Evolutionary conservation across 257 asterid genomes (phyloP), one percentile per base, ranked within the genome.

Genomic region (Coffea eugenioides): DNA sequence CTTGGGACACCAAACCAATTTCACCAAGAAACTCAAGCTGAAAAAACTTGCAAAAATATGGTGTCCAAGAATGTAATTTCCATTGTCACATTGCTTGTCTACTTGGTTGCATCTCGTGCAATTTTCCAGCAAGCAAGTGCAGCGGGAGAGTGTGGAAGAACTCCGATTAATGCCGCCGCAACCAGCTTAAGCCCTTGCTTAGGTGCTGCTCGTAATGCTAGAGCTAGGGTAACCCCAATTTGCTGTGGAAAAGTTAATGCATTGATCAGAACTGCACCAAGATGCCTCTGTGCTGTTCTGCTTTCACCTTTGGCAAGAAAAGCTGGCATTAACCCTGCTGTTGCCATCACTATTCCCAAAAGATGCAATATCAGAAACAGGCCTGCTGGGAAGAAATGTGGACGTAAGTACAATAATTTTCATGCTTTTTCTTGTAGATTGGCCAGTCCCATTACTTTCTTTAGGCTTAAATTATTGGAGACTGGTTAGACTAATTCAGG

Each of bases 321-420:
- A 23, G 85, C 81, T 0, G 86, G 86, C 3, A 79, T 81, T 9
- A 87, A 87, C 9, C 85, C 90, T 1, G 86, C 71, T 3, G 27
- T 84, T 41, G 90, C 85, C 12, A 81, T 87, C 25, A 81, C 85
- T 34, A 78, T 84, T 6, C 90, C 90, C 0, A 87, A 82, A 66
- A 81, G 90, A 46, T 84, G 88, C 86, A 87, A 77, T 71, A 82
- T 87, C 56, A 78, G 77, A 72, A 82, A 70, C 54, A 65, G 90
- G 34, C 88, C 83, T 0, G 76, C n/a, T 68, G 90, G 90, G 41
- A 84, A 80, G 82, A 87, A 82, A 71, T 82, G 90, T 82, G 90
- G 90, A 13, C 83, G 86, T 87, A 80, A 84, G 86, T 86, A 34
- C 36, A 8, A 21, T 11, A 2, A 51, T 61, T 10, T 2, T 10